phyloP scores from a whole-genome alignment of 257 asterid genomes.

The Solanum clarkiae region DNA sequence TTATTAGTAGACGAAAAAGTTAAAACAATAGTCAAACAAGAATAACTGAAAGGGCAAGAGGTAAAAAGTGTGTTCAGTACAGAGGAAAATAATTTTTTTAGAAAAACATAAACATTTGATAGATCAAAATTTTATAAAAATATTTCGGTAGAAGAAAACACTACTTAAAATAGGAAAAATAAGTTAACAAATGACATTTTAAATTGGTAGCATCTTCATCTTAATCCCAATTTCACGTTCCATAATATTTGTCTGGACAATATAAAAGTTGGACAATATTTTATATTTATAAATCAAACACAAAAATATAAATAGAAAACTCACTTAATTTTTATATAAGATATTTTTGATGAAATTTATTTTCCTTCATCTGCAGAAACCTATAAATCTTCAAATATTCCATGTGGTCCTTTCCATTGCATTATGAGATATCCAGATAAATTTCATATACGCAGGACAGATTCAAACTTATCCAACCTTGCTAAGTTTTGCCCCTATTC shows the following conservation, averaged over 20 bases:
- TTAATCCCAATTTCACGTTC: too few species aligned
- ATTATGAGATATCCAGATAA: background rate
- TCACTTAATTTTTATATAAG: background rate
- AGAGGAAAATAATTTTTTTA: background rate
- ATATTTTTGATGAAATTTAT: background rate
- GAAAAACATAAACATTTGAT: background rate
- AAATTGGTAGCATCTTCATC: background rate
- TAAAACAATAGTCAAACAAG: background rate
- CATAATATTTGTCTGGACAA: too few species aligned
- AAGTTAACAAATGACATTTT: background rate
- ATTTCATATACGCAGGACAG: background rate
- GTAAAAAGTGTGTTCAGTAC: background rate
- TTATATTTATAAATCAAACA: too few species aligned
- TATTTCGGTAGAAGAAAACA: background rate
- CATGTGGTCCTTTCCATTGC: background rate
- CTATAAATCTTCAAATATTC: background rate
- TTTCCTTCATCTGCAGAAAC: background rate
- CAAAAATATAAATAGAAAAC: too few species aligned
- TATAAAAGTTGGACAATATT: too few species aligned
- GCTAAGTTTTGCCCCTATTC: background rate
- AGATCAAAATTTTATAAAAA: background rate
- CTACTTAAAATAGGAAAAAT: background rate
- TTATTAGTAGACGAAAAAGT: background rate
- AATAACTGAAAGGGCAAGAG: background rate
- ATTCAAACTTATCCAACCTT: conserved; percentile 5